These are phyloP conservation scores for Coemansia asiatica DNA, from an alignment of 192 early-diverging fungal genomes.

Conservation along the genomic window DNA sequence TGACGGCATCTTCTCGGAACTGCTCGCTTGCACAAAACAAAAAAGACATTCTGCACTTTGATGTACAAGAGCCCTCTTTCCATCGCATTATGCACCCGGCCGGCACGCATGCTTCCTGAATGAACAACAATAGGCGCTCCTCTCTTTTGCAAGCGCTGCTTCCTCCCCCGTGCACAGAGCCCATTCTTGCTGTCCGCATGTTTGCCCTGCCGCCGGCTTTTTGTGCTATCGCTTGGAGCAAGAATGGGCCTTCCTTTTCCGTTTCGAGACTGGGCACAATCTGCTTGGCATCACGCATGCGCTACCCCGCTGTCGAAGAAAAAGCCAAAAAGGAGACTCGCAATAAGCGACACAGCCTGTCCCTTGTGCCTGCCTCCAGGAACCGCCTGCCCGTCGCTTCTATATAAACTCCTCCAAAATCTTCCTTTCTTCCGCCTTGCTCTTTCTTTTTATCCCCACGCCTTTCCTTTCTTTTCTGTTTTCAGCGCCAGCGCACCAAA, in stretches of 20 bases:
- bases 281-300: conserved; percentile 12
- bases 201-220: conserved; percentile 1
- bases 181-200: neutral
- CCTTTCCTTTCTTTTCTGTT: neutral
- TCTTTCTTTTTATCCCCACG: neutral
- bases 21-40: neutral
- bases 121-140: conserved; percentile 1
- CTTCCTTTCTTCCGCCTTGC: conserved; percentile 4
- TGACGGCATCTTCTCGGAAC: neutral
- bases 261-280: conserved; percentile 6
- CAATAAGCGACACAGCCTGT: neutral
- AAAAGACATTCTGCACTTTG: neutral
- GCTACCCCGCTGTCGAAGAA: conserved; percentile 11
- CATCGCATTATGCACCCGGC: neutral
- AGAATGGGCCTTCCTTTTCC: conserved; percentile 5
- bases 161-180: neutral
- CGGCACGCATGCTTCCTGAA: neutral
- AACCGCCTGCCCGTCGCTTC: neutral
- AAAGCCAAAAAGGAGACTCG: conserved; percentile 10
- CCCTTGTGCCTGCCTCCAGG: conserved; percentile 9
- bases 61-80: neutral
- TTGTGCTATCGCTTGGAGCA: conserved; percentile 4
- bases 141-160: neutral
- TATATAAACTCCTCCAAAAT: neutral
- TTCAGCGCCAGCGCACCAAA: neutral